A percentile compares a stretch with the other conserved stretches of the same genome.
Evolutionary conservation across 371 early-diverging fungal genomes (phyloP).

Genomic region (Circinella minor): DNA sequence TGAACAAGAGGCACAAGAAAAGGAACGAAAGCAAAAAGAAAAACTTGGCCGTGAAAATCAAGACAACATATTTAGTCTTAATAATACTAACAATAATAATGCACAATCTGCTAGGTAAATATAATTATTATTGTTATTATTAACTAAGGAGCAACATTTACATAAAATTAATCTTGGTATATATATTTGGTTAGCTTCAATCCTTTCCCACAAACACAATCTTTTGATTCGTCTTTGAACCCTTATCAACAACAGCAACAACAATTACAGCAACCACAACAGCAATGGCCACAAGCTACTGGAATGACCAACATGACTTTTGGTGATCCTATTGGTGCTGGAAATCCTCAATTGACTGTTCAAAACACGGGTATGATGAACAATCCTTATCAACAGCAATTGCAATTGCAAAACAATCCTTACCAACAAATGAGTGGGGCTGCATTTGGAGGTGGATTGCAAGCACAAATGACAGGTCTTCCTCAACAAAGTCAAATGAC

Average conservation of each 20-base stretch:
- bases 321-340: constrained; percentile 26
- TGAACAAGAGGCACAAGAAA: constrained; percentile 45
- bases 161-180: background rate
- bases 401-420: constrained; percentile 27
- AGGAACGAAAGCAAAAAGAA: constrained; percentile 37
- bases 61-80: constrained; percentile 43
- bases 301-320: constrained; percentile 28
- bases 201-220: constrained; percentile 28
- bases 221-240: constrained; percentile 14
- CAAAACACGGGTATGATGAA: constrained; percentile 32
- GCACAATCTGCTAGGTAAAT: constrained; percentile 8
- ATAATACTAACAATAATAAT: constrained; percentile 17
- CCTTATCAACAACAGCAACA: constrained; percentile 23
- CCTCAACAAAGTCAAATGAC: constrained; percentile 36
- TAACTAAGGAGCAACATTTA: too few relatives aligned
- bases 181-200: constrained; percentile 22
- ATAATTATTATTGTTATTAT: too few relatives aligned
- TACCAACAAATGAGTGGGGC: constrained; percentile 14
- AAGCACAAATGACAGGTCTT: constrained; percentile 46
- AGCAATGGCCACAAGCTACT: constrained; percentile 22
- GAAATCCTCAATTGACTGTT: constrained; percentile 27
- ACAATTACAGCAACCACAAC: constrained; percentile 11
- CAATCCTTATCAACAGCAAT: constrained; percentile 40
- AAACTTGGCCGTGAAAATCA: constrained; percentile 45
- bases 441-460: constrained; percentile 22